Conservation (phyloP, 1,139 yeast species). For the Pichia sp. region DNA sequence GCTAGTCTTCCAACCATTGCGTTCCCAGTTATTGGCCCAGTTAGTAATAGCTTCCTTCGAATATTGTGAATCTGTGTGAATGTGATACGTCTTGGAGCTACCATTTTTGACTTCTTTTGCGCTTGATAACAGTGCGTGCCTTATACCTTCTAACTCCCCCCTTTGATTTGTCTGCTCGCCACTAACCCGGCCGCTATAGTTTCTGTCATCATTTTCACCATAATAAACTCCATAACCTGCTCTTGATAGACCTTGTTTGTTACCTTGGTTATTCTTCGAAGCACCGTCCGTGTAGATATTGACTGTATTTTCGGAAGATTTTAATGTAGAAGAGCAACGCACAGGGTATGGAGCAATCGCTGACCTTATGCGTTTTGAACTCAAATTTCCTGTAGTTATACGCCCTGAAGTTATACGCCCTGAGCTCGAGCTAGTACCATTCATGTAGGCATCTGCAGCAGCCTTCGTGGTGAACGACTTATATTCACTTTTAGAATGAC, state of each 20-base stretch:
- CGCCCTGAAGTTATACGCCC: neutral
- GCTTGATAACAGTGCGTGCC: constrained; percentile 42
- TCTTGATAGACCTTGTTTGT: constrained; percentile 7
- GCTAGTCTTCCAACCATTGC: constrained; percentile 43
- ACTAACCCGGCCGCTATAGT: constrained; percentile 33
- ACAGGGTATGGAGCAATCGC: no score
- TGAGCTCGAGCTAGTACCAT: neutral
- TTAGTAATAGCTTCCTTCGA: constrained; percentile 37
- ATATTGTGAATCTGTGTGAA: constrained; percentile 50
- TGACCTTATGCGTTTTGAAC: neutral
- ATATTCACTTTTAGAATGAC: constrained; percentile 10
- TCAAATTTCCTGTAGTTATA: neutral
- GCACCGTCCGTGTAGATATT: constrained; percentile 68
- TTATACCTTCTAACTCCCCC: constrained; percentile 68
- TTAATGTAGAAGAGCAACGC: neutral
- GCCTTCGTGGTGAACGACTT: constrained; percentile 11
- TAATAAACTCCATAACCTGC: constrained; percentile 77
- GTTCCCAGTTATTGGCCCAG: constrained; percentile 49
- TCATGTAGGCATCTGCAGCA: constrained; percentile 12
- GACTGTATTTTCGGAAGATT: neutral
- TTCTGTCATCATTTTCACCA: constrained; percentile 43
- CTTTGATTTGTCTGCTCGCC: constrained; percentile 66
- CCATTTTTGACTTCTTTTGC: constrained; percentile 14
- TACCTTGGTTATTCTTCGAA: constrained; percentile 26
- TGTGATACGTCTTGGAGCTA: constrained; percentile 8